These are phyloP conservation scores for Clitoria ternatea DNA, from an alignment of 306 rosid genomes.

Conservation along the genomic window DNA sequence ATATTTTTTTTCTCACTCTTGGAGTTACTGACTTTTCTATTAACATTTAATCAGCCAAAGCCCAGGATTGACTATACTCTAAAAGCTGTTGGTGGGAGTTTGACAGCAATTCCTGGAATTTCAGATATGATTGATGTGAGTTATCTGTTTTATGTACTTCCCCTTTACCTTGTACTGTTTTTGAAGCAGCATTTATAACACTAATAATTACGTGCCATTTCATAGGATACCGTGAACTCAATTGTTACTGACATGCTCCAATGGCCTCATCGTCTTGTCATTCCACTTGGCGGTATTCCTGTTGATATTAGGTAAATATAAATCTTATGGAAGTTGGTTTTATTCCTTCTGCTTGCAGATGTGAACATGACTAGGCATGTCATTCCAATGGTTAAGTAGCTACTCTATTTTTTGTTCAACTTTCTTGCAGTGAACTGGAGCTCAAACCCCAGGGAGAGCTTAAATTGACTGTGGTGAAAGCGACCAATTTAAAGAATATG, in stretches of 20 bases:
- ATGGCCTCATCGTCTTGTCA: conserved; percentile 95
- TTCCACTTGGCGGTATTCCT: conserved; percentile 80
- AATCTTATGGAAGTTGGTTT: neutral
- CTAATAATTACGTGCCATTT: conserved; percentile 19
- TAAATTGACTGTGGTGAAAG: conserved; percentile 58
- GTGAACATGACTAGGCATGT: neutral
- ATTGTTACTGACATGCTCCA: conserved; percentile 91
- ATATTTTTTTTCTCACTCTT: neutral
- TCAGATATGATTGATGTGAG: conserved; percentile 99
- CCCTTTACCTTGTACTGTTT: neutral
- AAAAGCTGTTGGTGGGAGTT: conserved; percentile 95
- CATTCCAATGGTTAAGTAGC: no score
- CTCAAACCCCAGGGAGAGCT: conserved; percentile 95
- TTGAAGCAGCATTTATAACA: conserved; percentile 7
- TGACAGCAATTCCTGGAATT: conserved; percentile 93
- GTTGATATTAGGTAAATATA: conserved; percentile 68
- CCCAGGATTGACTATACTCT: conserved; percentile 84
- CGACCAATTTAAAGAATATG: conserved; percentile 80
- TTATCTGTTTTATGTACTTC: conserved; percentile 4
- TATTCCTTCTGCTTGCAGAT: neutral
- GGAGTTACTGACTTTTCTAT: conserved; percentile 10
- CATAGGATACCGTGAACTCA: conserved; percentile 73
- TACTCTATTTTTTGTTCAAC: neutral
- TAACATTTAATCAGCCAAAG: conserved; percentile 66
- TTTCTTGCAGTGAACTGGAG: conserved; percentile 83